These are phyloP conservation scores for Pythium chondricola DNA, from an alignment of 352 stramenopile genomes.

Conservation along the genomic window DNA sequence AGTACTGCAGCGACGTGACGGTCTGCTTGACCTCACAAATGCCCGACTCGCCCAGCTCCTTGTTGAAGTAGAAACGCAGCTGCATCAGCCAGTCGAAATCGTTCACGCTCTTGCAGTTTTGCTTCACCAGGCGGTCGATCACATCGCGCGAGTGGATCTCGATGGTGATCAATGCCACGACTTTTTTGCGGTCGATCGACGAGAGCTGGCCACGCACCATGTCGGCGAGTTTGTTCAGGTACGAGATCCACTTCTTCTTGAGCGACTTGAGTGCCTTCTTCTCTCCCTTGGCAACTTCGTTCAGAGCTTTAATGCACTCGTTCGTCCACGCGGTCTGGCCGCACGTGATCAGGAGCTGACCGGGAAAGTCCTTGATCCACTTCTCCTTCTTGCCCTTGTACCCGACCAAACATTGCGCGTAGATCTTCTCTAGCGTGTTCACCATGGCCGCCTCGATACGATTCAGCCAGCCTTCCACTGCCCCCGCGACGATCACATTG, in stretches of 20 bases:
- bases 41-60: slow-evolving; percentile 68
- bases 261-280: slow-evolving; percentile 89
- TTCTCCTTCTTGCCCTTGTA: slow-evolving; percentile 94
- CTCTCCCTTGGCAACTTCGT: slow-evolving; percentile 85
- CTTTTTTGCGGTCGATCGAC: slow-evolving; percentile 91
- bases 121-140: slow-evolving; percentile 92
- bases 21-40: slow-evolving; percentile 87
- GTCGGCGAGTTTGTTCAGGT: slow-evolving; percentile 91
- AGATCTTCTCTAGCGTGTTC: slow-evolving; percentile 79
- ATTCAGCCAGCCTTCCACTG: slow-evolving; percentile 89
- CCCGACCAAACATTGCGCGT: slow-evolving; percentile 73
- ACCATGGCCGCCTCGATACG: slow-evolving; percentile 83
- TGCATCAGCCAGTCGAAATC: slow-evolving; percentile 92
- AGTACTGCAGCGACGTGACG: slow-evolving; percentile 80
- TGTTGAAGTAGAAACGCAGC: slow-evolving; percentile 84
- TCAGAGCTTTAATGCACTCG: slow-evolving; percentile 91
- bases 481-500: slow-evolving; percentile 85
- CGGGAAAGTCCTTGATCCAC: slow-evolving; percentile 93
- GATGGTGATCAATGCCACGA: slow-evolving; percentile 96
- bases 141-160: slow-evolving; percentile 96
- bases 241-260: slow-evolving; percentile 93
- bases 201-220: slow-evolving; percentile 89
- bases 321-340: slow-evolving; percentile 91
- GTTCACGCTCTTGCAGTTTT: slow-evolving; percentile 87
- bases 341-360: slow-evolving; percentile 91